phyloP scores from a whole-genome alignment of 495 filamentous ascomycete genomes.

The Penicillium psychrofluorescens region DNA sequence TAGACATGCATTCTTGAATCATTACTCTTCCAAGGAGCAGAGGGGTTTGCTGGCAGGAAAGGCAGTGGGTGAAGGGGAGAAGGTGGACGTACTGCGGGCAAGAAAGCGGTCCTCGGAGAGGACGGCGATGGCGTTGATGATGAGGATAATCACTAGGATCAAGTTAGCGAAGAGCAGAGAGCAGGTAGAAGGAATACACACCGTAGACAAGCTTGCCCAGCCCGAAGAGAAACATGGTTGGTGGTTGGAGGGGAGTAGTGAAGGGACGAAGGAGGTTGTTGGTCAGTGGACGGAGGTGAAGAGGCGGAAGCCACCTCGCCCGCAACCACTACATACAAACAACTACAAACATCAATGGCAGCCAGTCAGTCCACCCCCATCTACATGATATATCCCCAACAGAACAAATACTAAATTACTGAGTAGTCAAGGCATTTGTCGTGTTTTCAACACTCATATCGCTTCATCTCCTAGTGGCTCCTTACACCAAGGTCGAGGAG shows the following conservation, averaged over 20 bases:
- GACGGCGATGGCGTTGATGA: constrained; percentile 90
- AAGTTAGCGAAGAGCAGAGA: constrained; percentile 3
- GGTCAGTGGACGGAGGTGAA: constrained; percentile 11
- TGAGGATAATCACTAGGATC: constrained; percentile 63
- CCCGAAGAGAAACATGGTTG: constrained; percentile 60
- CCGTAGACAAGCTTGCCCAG: constrained; percentile 69
- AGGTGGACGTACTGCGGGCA: constrained; percentile 66
- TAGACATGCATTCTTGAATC: not conserved
- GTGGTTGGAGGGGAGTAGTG: constrained; percentile 1
- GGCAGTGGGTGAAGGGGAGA: not conserved
- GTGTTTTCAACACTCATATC: constrained; percentile 60
- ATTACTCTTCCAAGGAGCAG: no score
- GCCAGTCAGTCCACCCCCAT: constrained; percentile 10
- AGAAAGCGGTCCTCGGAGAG: constrained; percentile 97
- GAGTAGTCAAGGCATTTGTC: constrained; percentile 7
- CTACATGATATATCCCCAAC: no score
- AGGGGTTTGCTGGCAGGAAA: no score
- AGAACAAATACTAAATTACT: constrained; percentile 1
- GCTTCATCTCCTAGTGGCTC: constrained; percentile 68
- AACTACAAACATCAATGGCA: constrained; percentile 9
- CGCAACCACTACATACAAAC: constrained; percentile 4
- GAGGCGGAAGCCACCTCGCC: not conserved
- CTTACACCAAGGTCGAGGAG: constrained; percentile 98
- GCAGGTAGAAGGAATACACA: constrained; percentile 16
- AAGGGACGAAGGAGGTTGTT: constrained; percentile 5